Conservation (phyloP, 1,284 basidiomycete species). For the Marasmius oreades region DNA sequence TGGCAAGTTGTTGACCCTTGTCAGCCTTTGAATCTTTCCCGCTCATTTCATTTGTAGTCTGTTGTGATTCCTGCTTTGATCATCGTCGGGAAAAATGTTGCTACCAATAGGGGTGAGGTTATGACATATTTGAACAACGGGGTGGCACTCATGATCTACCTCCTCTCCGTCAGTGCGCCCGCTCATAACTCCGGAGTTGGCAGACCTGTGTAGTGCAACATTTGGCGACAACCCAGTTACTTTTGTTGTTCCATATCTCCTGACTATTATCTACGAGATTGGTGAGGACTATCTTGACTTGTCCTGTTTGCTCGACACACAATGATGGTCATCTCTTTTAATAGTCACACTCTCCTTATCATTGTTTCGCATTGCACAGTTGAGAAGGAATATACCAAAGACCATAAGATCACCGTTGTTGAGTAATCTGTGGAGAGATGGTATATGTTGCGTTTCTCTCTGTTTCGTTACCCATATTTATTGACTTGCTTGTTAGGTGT, state of each 20-base stretch:
- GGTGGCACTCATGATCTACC: too few relatives aligned
- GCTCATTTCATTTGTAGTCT: conserved; percentile 4
- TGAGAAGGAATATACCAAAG: conserved; percentile 14
- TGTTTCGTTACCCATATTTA: not conserved
- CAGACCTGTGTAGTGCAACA: conserved; percentile 9
- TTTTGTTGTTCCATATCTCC: conserved; percentile 10
- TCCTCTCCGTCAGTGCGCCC: conserved; percentile 7
- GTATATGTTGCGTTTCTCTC: conserved; percentile 2
- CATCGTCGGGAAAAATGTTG: conserved; percentile 11
- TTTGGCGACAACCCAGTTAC: conserved; percentile 4
- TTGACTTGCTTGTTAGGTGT: conserved; percentile 13
- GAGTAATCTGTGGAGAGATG: conserved; percentile 21
- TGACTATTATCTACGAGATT: conserved; percentile 13
- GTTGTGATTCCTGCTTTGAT: conserved; percentile 12
- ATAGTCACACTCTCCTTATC: conserved; percentile 19
- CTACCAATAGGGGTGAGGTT: conserved; percentile 7
- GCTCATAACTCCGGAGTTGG: conserved; percentile 2
- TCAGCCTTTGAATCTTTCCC: not conserved
- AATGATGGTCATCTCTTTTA: not conserved
- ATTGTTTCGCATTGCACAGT: conserved; percentile 16
- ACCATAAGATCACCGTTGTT: conserved; percentile 17
- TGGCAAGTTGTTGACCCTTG: conserved; percentile 5
- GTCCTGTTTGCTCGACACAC: not conserved
- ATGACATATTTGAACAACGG: too few relatives aligned
- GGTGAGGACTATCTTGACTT: not conserved